Base-by-base conservation (phyloP, 1,284 basidiomycete species). In the Tausonia pullulans region DNA sequence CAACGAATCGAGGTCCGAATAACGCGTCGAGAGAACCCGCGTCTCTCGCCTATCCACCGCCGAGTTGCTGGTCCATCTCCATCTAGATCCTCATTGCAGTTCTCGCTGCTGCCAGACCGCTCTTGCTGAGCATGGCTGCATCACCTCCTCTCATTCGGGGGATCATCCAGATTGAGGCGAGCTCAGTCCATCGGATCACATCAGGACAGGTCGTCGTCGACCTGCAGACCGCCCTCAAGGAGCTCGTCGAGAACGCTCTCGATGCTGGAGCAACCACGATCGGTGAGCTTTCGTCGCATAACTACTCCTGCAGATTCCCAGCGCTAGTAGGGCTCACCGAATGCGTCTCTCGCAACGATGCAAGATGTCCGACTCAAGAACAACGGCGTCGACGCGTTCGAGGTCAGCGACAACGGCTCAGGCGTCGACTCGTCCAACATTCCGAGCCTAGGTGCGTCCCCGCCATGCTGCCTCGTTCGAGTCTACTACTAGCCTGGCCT, bases 171-270 rank as follows among this genome's bases (percentile, higher is more conserved):
- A 91, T 97, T 68, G 90, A 95, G 71, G 76, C 76, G 3, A 76
- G 80, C 2, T 89, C 91, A 7, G 80, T 92, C 8, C 92, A 95
- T 74, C 81, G 83, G 62, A 87, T 98, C 65, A 90, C 92, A 0
- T 92, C 91, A 5, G 93, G 91, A 0, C 96, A 98, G 74, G 95
- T 98, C 45, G 88, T 98, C 0, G 81, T 95, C 44, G 93, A 98
- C 74, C 82, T 98, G 1, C 92, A 93, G 72, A 88, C 86, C 0
- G 91, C 91, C 0, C 87, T 98, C 63, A 98, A 98, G 74, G 96
- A 99, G 74, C 83, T 98, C 2, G 83, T 98, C 2, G 96, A 99
- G 77, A 99, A 99, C 74, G 90, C 90, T 65, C 78, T 98, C 43
- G 96, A 98, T 74, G 93, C 95, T 0, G 87, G 87, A 0, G 90